Evolutionary conservation across 495 filamentous ascomycete species (phyloP).

Genomic region (Viridothelium virens): DNA sequence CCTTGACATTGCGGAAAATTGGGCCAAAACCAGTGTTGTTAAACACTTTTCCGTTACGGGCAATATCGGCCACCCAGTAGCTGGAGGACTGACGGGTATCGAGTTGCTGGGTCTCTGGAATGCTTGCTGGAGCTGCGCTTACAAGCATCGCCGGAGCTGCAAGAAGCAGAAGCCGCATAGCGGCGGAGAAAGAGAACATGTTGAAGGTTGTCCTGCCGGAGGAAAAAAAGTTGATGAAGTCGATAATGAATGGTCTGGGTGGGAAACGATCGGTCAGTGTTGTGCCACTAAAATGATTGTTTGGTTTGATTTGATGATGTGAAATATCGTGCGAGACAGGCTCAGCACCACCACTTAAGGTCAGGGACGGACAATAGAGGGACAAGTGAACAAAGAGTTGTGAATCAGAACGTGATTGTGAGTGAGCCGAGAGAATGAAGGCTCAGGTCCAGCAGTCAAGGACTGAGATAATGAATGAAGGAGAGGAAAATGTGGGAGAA

Average conservation of each 20-base stretch:
- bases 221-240: slow-evolving; percentile 18
- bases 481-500: not conserved
- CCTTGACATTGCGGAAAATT: slow-evolving; percentile 42
- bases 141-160: slow-evolving; percentile 14
- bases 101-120: not conserved
- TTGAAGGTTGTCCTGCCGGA: slow-evolving; percentile 13
- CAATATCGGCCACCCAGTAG: slow-evolving; percentile 71
- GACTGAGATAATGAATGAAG: slow-evolving; percentile 12
- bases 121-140: slow-evolving; percentile 12
- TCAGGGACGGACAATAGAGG: not conserved
- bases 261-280: slow-evolving; percentile 24
- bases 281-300: slow-evolving; percentile 17
- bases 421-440: slow-evolving; percentile 9
- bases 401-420: slow-evolving; percentile 6
- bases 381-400: not conserved
- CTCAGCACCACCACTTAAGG: not conserved
- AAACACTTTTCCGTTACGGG: slow-evolving; percentile 59
- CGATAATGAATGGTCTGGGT: slow-evolving; percentile 7
- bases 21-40: slow-evolving; percentile 44
- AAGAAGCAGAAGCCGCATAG: slow-evolving; percentile 21
- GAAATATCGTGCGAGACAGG: slow-evolving; percentile 2
- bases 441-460: not conserved
- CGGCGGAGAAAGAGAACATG: slow-evolving; percentile 18
- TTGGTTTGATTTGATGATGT: not conserved
- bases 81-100: slow-evolving; percentile 24